Evolutionary conservation across 257 asterid genomes (phyloP), one percentile per base, ranked within the genome.

Genomic region (Capsicum rhomboideum): DNA sequence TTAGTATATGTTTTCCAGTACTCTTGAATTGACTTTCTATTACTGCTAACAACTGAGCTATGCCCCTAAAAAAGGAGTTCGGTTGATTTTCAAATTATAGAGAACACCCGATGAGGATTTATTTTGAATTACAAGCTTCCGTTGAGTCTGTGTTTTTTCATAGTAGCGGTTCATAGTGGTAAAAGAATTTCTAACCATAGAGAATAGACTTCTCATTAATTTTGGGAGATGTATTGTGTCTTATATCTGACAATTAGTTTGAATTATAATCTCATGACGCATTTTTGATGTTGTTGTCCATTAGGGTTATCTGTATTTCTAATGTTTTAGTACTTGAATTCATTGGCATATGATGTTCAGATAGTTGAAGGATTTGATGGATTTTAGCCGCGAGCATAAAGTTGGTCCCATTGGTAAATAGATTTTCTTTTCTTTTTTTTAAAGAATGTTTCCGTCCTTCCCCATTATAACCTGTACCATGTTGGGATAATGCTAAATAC

Each of bases 301-400:
- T 69, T 89, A 94, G 99, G 98, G 98, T 93, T n/a, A n/a, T n/a
- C n/a, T n/a, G n/a, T 52, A 23, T 34, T 83, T 83, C 58, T 83
- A 37, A 21, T 9, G 59, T 67, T 71, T 20, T 71, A 42, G 21
- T 49, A 80, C 49, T 34, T 78, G 67, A 17, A 46, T 75, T 75
- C 59, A 17, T 75, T 83, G 85, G 23, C 78, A 28, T 82, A 28
- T 52, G 86, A 74, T 85, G 50, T 83, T 80, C 90, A 96, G 99
- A 96, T 97, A 82, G 94, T 98, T 95, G 99, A 97, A 95, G 86
- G 98, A 91, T 88, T 85, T 97, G 91, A 95, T 95, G 98, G 97
- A 93, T 82, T 95, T 92, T 85, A 90, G 98, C 91, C 91, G 90
- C 82, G 91, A 88, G n/a, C 95, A 90, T 28, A 95, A 95, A 86